Base-by-base conservation (phyloP, 1,284 basidiomycete genomes). In the Leccinum fuscescens region DNA sequence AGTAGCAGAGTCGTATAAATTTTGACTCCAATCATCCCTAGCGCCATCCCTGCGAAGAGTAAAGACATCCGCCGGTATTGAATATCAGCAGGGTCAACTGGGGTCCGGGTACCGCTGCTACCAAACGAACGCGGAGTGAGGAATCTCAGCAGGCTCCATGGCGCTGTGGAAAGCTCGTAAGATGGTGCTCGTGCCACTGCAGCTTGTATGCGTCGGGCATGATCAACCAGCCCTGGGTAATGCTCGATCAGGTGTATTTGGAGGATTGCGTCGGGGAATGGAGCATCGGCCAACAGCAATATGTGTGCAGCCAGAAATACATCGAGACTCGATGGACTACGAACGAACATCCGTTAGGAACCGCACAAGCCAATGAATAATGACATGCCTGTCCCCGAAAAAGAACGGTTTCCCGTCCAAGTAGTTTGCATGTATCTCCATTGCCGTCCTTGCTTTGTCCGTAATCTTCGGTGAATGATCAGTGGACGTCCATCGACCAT, bases 271-370 rank as follows among this genome's bases (percentile, higher is more conserved):
- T 91, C 86, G 2, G 88, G 85, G 59, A 86, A 86, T 31, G 83
- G 80, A 8, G 86, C 81, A 44, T 80, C 72, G 11, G 80, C 67
- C 6, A 92, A 72, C 20, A 91, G 76, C 37, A 90, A 78, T 33
- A 87, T 78, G 65, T 90, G 86, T 9, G 89, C 81, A 17, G 90
- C 87, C 27, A 92, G 74, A 31, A 84, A 69, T 22, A 88, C 72
- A 62, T 92, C 91, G 6, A 91, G 70, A 6, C 81, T 78, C 0
- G 86, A 83, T 29, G 81, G 80, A 51, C 88, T 90, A 37, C 53
- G 15, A 55, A 29, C 56, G 59, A 39, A 15, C 3, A 17, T 59
- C 20, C n/a, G 17, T 55, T 37, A 53, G 42, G 11, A 24, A 31
- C 29, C 17, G 46, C 20, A 55, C n/a, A 5, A 33, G 33, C 22